Evolutionary conservation across 192 early-diverging fungal species (phyloP).

Genomic region (Umbelopsis ramanniana): DNA sequence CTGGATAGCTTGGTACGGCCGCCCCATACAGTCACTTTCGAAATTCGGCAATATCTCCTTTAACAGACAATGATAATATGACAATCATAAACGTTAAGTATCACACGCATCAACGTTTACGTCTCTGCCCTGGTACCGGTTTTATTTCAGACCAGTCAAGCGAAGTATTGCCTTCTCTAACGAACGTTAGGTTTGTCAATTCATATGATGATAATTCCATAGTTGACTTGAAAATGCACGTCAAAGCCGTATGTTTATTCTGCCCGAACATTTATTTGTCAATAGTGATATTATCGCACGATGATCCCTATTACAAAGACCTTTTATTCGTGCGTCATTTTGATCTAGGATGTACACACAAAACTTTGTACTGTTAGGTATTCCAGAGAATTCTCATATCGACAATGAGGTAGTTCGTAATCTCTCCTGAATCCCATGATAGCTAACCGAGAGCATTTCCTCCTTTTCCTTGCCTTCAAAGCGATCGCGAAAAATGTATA

Average conservation of each 20-base stretch:
- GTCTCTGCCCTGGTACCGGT: neutral
- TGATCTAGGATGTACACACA: neutral
- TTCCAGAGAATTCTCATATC: neutral
- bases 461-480: too few species aligned
- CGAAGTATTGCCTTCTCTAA: neutral
- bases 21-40: neutral
- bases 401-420: neutral
- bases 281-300: neutral
- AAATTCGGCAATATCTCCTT: slow-evolving; percentile 22
- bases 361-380: neutral
- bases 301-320: neutral
- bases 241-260: neutral
- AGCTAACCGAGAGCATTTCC: neutral
- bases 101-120: slow-evolving; percentile 6
- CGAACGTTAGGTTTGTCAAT: slow-evolving; percentile 1
- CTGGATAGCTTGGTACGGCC: neutral
- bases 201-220: neutral
- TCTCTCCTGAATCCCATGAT: neutral
- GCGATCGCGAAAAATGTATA: neutral
- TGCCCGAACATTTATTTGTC: neutral
- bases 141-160: slow-evolving; percentile 16
- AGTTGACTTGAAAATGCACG: too few species aligned
- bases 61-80: neutral
- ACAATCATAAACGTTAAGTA: neutral
- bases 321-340: slow-evolving; percentile 1